Percentiles rank a stretch among this genome's conserved stretches.
Evolutionary conservation across 2,329 filamentous ascomycete genomes (phyloP).

Genomic region (Exserohilum rostratum): DNA sequence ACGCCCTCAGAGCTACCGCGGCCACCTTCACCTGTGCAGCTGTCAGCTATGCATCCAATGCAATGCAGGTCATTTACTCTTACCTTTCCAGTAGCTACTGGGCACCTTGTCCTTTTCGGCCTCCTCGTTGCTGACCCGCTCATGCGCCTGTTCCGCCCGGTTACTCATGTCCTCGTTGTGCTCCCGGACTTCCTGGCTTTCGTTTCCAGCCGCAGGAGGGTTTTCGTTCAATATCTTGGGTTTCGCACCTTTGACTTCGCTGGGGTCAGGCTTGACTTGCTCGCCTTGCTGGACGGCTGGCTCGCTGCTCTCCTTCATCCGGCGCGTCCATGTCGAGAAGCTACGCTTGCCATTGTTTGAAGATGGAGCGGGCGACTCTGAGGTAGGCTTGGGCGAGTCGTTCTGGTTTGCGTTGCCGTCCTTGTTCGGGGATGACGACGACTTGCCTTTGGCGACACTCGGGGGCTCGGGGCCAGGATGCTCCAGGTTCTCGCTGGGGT

Average conservation of each 20-base stretch:
- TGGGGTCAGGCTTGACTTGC: constrained; percentile 16
- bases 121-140: constrained; percentile 47
- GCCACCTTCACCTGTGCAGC: constrained; percentile 33
- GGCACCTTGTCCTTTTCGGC: constrained; percentile 50
- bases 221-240: constrained; percentile 52
- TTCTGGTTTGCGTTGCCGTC: constrained; percentile 19
- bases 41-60: constrained; percentile 13
- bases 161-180: constrained; percentile 54
- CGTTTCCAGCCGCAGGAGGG: constrained; percentile 39
- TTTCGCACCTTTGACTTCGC: constrained; percentile 44
- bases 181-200: constrained; percentile 49
- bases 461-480: constrained; percentile 55
- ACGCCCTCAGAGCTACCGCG: constrained; percentile 23
- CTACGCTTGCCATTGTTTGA: constrained; percentile 18
- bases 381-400: constrained; percentile 11
- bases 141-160: constrained; percentile 50
- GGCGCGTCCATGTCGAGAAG: constrained; percentile 18
- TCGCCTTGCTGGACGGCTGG: constrained; percentile 18
- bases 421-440: constrained; percentile 39
- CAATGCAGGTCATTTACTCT: constrained; percentile 11
- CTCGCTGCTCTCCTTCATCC: constrained; percentile 22
- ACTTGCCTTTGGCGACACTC: constrained; percentile 47
- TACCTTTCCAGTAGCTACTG: constrained; percentile 50
- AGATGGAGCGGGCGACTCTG: constrained; percentile 13
- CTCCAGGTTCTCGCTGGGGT: constrained; percentile 49